These are phyloP conservation scores for Boletus sp. DNA, from an alignment of 768 basidiomycete genomes.

Conservation along the genomic window DNA sequence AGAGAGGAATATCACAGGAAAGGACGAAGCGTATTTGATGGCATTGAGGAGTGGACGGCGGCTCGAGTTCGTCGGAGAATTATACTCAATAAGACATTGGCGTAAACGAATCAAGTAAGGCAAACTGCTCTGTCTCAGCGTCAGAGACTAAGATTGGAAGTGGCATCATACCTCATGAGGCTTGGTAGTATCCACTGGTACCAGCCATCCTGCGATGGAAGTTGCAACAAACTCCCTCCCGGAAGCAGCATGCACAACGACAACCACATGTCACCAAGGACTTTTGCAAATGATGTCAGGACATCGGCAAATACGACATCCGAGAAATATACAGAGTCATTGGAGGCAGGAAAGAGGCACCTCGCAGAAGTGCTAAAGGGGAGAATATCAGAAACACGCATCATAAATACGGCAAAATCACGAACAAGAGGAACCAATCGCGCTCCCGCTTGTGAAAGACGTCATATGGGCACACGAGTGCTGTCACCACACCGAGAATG, in stretches of 20 bases:
- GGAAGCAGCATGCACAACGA: conserved; percentile 84
- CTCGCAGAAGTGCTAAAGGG: conserved; percentile 62
- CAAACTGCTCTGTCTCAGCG: conserved; percentile 42
- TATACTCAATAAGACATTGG: conserved; percentile 91
- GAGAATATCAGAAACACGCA: not conserved
- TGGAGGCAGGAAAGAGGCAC: conserved; percentile 65
- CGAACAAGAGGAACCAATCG: conserved; percentile 76
- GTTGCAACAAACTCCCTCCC: conserved; percentile 68
- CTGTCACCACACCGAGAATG: conserved; percentile 52
- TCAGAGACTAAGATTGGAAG: not conserved
- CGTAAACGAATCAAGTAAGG: conserved; percentile 91
- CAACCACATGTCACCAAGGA: conserved; percentile 92
- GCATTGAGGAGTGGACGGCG: conserved; percentile 85
- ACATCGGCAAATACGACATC: conserved; percentile 96
- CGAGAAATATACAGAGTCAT: conserved; percentile 73
- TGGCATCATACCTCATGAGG: conserved; percentile 73
- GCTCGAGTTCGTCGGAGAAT: conserved; percentile 56
- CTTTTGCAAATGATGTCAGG: conserved; percentile 95
- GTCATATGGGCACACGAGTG: conserved; percentile 67
- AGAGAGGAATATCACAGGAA: conserved; percentile 93
- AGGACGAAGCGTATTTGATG: conserved; percentile 93
- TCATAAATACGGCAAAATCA: conserved; percentile 12
- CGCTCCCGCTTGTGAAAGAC: conserved; percentile 68
- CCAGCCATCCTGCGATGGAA: conserved; percentile 62
- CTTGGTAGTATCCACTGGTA: conserved; percentile 75